Percentiles rank a stretch among this genome's conserved stretches.
Conservation (phyloP, 108 stramenopile genomes). For the Pseudonitzschia pungens region DNA sequence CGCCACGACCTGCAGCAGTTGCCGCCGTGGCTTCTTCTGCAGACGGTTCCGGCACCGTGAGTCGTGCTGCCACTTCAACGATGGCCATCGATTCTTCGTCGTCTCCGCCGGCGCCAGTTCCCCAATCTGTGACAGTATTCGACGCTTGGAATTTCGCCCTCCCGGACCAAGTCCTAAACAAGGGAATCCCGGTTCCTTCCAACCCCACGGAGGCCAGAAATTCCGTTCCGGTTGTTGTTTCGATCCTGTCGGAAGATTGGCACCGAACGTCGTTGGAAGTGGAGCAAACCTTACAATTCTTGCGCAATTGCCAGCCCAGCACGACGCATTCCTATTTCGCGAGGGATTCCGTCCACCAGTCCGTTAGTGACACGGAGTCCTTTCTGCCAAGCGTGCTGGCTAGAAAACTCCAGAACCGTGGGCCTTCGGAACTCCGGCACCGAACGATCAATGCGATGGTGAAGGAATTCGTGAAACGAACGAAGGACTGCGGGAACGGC, state of each 20-base stretch:
- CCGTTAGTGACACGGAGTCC: slow-evolving; percentile 23
- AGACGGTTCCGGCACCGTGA: neutral
- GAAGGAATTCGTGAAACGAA: neutral
- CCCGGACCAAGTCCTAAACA: slow-evolving; percentile 14
- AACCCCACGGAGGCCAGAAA: neutral
- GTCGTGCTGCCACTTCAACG: neutral
- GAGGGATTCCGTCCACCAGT: slow-evolving; percentile 28
- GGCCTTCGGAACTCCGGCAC: slow-evolving; percentile 11
- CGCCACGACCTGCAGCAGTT: neutral
- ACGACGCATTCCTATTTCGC: slow-evolving; percentile 5
- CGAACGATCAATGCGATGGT: slow-evolving; percentile 23
- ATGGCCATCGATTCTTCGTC: neutral
- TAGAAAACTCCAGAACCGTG: slow-evolving; percentile 15
- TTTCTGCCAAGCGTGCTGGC: slow-evolving; percentile 22
- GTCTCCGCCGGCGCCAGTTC: neutral
- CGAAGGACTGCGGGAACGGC: neutral
- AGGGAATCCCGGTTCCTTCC: slow-evolving; percentile 2
- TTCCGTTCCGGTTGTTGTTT: slow-evolving; percentile 2
- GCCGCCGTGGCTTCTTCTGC: neutral
- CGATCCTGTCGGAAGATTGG: slow-evolving; percentile 36
- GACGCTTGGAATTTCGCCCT: slow-evolving; percentile 34
- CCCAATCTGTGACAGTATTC: slow-evolving; percentile 28
- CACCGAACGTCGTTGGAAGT: slow-evolving; percentile 18
- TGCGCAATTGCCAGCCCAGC: neutral
- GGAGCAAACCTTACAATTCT: slow-evolving; percentile 14